These are phyloP conservation scores for Microstegium vimineum DNA, from an alignment of 176 grass and related monocot species.

Conservation along the genomic window DNA sequence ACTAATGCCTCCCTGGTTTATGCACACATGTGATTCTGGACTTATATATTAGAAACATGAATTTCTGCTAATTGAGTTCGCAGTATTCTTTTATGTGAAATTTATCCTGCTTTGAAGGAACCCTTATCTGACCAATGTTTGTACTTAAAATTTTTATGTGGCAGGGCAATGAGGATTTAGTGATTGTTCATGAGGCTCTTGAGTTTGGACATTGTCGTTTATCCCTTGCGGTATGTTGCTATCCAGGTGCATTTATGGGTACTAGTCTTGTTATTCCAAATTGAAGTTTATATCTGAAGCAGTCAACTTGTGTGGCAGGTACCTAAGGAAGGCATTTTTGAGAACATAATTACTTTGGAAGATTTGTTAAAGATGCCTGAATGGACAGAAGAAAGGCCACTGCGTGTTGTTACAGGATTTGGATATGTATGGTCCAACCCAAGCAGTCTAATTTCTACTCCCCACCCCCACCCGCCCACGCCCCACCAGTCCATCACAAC, in stretches of 20 bases:
- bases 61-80: neutral
- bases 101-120: neutral
- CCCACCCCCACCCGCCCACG: neutral
- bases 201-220: constrained; percentile 76
- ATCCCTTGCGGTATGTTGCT: constrained; percentile 73
- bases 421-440: constrained; percentile 56
- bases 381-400: constrained; percentile 77
- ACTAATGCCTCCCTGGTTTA: neutral
- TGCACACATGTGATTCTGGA: neutral
- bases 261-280: constrained; percentile 3
- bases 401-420: constrained; percentile 91
- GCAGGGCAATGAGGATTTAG: constrained; percentile 79
- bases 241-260: constrained; percentile 6
- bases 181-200: constrained; percentile 92
- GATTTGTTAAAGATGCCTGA: constrained; percentile 81
- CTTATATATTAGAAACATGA: neutral
- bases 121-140: neutral
- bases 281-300: constrained; percentile 24
- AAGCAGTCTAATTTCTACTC: neutral
- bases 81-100: neutral
- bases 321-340: constrained; percentile 87
- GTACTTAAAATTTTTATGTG: constrained; percentile 15
- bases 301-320: constrained; percentile 51
- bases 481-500: neutral
- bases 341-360: constrained; percentile 72